These are phyloP conservation scores for Lobosporangium transversale DNA, from an alignment of 192 early-diverging fungal species.

Conservation along the genomic window DNA sequence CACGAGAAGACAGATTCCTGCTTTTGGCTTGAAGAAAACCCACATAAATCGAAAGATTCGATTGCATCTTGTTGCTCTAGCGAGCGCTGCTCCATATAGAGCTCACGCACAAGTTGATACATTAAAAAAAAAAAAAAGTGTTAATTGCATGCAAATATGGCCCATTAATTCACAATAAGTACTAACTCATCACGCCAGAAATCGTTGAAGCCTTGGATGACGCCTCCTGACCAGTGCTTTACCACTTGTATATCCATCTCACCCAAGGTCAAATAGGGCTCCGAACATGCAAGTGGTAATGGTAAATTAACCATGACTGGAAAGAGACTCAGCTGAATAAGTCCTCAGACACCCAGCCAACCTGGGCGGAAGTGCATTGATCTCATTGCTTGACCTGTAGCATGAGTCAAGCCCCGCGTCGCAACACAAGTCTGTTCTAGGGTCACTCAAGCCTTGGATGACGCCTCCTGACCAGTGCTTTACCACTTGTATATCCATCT, in stretches of 20 bases:
- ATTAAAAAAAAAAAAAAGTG: constrained; percentile 2
- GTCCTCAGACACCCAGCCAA: constrained; percentile 35
- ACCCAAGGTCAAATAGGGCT: constrained; percentile 28
- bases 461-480: too few species aligned
- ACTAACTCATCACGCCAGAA: constrained; percentile 14
- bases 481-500: too few species aligned
- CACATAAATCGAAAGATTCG: constrained; percentile 23
- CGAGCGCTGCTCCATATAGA: constrained; percentile 18
- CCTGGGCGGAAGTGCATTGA: constrained; percentile 28
- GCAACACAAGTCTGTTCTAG: too few species aligned
- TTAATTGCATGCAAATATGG: background rate
- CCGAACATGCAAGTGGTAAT: constrained; percentile 23
- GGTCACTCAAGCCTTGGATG: too few species aligned
- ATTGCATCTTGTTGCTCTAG: constrained; percentile 13
- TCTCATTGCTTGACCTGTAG: constrained; percentile 28
- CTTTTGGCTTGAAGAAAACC: constrained; percentile 7
- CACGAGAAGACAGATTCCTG: constrained; percentile 6
- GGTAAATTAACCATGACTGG: constrained; percentile 46
- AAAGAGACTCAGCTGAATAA: constrained; percentile 26
- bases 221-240: too few species aligned
- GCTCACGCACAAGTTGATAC: constrained; percentile 7
- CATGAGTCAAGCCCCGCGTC: constrained; percentile 27
- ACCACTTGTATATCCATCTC: too few species aligned
- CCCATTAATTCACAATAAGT: constrained; percentile 7
- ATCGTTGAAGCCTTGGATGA: constrained; percentile 22